Evolutionary conservation across 23 red algal genomes (phyloP).

Genomic region (Gracilaria vermiculophylla): DNA sequence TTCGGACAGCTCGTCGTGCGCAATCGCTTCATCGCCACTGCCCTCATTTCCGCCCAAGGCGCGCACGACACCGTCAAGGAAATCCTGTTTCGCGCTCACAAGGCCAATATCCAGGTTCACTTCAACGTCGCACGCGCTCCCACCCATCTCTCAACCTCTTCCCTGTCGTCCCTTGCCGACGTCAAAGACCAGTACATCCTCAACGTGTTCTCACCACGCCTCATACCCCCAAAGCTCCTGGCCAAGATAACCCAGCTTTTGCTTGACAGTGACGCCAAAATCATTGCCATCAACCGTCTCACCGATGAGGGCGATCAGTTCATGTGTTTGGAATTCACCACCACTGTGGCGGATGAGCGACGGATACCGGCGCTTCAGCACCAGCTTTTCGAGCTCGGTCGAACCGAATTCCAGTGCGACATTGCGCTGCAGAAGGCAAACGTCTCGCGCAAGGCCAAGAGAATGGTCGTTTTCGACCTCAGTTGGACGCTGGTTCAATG

Average conservation of each 20-base stretch:
- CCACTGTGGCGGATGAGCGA: constrained; percentile 2
- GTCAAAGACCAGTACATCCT: constrained; percentile 36
- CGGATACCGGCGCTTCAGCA: neutral
- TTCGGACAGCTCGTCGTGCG: constrained; percentile 70
- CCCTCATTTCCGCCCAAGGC: constrained; percentile 23
- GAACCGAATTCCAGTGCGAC: constrained; percentile 57
- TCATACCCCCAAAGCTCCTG: constrained; percentile 44
- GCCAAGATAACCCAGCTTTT: constrained; percentile 21
- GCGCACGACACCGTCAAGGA: constrained; percentile 61
- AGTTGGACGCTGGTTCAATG: constrained; percentile 92
- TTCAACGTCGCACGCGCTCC: constrained; percentile 34
- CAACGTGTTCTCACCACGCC: constrained; percentile 51
- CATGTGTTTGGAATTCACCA: constrained; percentile 62
- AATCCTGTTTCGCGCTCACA: constrained; percentile 66
- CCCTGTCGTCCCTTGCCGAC: neutral
- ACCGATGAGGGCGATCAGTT: constrained; percentile 55
- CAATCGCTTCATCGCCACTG: constrained; percentile 69
- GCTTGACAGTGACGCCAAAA: constrained; percentile 15
- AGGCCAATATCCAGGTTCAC: constrained; percentile 44
- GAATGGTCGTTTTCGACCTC: constrained; percentile 97
- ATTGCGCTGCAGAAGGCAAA: constrained; percentile 81
- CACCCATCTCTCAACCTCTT: neutral
- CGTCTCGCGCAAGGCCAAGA: constrained; percentile 78
- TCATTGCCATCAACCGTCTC: constrained; percentile 47
- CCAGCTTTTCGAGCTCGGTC: constrained; percentile 53